Evolutionary conservation across 176 grass and related monocot genomes (phyloP).

Genomic region (Thinopyrum elongatum): DNA sequence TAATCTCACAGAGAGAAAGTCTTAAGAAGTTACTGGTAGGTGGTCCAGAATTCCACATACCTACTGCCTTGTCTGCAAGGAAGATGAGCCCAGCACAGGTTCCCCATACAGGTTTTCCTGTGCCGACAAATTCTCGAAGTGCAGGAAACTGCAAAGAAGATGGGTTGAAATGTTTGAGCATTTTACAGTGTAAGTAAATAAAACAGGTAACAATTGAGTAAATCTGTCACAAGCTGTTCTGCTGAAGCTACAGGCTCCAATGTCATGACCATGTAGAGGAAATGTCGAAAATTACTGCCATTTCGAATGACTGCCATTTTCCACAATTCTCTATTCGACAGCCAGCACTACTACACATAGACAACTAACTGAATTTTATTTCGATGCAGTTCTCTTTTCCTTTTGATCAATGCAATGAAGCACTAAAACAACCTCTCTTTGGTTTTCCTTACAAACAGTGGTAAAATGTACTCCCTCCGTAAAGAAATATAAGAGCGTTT

Average conservation of each 20-base stretch:
- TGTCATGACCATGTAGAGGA: not conserved
- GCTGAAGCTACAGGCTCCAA: not conserved
- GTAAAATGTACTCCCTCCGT: too few species aligned
- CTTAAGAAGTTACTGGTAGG: not conserved
- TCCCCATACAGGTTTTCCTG: conserved; percentile 97
- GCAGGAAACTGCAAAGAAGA: conserved; percentile 78
- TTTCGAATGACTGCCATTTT: not conserved
- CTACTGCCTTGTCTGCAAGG: conserved; percentile 86
- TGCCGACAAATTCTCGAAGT: conserved; percentile 76
- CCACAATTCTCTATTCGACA: not conserved
- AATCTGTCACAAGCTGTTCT: not conserved
- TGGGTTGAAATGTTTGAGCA: conserved; percentile 9
- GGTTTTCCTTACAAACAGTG: not conserved
- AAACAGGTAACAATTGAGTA: not conserved
- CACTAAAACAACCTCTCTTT: not conserved
- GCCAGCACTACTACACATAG: not conserved
- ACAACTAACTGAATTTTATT: not conserved
- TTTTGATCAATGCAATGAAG: not conserved
- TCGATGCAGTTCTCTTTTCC: not conserved
- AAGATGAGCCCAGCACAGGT: conserved; percentile 98
- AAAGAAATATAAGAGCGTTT: too few species aligned
- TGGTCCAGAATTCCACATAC: conserved; percentile 45
- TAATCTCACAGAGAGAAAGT: not conserved
- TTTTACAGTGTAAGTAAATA: not conserved
- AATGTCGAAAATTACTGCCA: not conserved